A percentile compares a stretch with the other conserved stretches of the same genome.
Conservation (phyloP, 148 eudicot species). For the Heliosperma pusillum region DNA sequence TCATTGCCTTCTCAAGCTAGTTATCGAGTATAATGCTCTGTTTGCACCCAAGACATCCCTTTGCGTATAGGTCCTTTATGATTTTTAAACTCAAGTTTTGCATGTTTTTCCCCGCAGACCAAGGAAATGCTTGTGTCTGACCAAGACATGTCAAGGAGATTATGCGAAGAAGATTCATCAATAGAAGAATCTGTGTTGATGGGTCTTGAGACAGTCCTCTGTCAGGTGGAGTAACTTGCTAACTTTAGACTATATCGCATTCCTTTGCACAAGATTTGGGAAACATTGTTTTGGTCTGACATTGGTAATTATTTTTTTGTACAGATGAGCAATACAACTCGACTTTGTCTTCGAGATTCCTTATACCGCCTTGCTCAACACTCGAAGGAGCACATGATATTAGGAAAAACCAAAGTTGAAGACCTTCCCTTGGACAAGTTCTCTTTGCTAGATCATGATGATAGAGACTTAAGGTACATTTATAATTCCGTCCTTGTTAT, state of each 20-base stretch:
- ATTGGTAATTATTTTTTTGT: conserved; percentile 5
- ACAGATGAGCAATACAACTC: conserved; percentile 53
- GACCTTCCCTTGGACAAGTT: conserved; percentile 27
- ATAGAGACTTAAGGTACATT: conserved; percentile 40
- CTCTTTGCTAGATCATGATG: conserved; percentile 23
- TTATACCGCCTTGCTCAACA: conserved; percentile 75
- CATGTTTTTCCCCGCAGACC: conserved; percentile 24
- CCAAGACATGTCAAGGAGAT: conserved; percentile 21
- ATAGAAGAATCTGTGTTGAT: conserved; percentile 57
- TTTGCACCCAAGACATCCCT: neutral
- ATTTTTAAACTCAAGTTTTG: conserved; percentile 4
- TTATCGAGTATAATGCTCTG: neutral
- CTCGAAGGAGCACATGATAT: conserved; percentile 36
- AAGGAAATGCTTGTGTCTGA: conserved; percentile 30
- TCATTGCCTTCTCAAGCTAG: conserved; percentile 6
- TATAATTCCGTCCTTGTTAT: neutral
- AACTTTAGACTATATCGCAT: neutral
- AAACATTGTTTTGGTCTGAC: conserved; percentile 1
- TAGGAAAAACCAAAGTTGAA: conserved; percentile 23
- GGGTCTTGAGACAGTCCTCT: conserved; percentile 48
- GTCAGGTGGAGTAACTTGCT: conserved; percentile 43
- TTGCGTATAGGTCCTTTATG: neutral
- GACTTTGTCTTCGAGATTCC: conserved; percentile 80
- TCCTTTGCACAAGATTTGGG: neutral
- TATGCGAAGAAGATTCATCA: conserved; percentile 34